phyloP scores from a whole-genome alignment of 805 yeast genomes.

The Teunomyces tritomae region DNA sequence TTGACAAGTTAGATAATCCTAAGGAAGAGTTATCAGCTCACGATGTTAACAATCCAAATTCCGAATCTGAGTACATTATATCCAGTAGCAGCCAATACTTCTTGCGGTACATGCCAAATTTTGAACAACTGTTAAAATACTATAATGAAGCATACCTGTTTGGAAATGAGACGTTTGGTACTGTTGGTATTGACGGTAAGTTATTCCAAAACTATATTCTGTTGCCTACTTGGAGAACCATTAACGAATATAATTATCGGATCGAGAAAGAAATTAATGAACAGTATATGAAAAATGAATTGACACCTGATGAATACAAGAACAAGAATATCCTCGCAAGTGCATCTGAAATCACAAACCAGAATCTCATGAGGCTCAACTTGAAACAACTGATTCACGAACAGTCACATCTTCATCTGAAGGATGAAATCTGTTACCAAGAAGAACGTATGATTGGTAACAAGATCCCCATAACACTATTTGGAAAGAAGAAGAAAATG shows the following conservation, averaged over 20 bases:
- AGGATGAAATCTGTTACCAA: background rate
- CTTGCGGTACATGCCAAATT: constrained; percentile 39
- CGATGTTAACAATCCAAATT: constrained; percentile 37
- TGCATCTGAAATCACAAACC: constrained; percentile 3
- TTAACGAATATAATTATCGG: constrained; percentile 25
- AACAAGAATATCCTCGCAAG: constrained; percentile 26
- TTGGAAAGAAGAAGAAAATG: constrained; percentile 37
- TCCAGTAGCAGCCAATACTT: constrained; percentile 36
- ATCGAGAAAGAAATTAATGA: constrained; percentile 38
- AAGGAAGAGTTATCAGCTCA: constrained; percentile 27
- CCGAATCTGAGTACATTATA: constrained; percentile 33
- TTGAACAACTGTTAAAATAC: constrained; percentile 25
- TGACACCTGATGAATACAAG: constrained; percentile 28
- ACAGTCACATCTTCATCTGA: background rate
- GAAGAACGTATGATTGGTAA: constrained; percentile 28
- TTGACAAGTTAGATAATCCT: constrained; percentile 42
- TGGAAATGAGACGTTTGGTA: constrained; percentile 26
- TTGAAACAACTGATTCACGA: background rate
- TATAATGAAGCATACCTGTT: constrained; percentile 23
- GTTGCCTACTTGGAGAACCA: constrained; percentile 31
- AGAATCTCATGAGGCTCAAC: background rate
- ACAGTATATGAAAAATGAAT: constrained; percentile 25
- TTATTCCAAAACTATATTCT: constrained; percentile 24
- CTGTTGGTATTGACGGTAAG: constrained; percentile 36
- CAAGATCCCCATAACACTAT: constrained; percentile 19